phyloP scores from a whole-genome alignment of 768 basidiomycete genomes.

The Boletus reticulatus region DNA sequence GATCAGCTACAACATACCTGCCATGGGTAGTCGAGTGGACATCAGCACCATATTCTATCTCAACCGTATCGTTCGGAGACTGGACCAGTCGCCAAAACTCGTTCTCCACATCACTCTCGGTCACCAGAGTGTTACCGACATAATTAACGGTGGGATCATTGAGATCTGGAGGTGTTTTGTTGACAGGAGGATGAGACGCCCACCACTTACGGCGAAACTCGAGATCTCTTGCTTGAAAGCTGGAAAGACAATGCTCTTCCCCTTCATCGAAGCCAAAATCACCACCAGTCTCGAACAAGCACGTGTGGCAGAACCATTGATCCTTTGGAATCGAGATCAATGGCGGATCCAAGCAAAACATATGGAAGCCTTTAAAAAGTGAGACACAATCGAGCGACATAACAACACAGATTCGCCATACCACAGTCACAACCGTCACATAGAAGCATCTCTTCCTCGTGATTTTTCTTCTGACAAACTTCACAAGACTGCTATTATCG shows the following conservation, averaged over 20 bases:
- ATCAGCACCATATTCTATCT: conserved; percentile 99
- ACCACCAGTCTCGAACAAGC: conserved; percentile 86
- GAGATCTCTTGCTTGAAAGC: conserved; percentile 87
- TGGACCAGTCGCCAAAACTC: conserved; percentile 98
- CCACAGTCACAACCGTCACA: conserved; percentile 87
- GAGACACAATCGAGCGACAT: conserved; percentile 13
- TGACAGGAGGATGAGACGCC: conserved; percentile 62
- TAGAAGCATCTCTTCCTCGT: conserved; percentile 88
- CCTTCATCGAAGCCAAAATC: conserved; percentile 99
- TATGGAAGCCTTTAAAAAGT: conserved; percentile 77
- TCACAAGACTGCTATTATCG: conserved; percentile 77
- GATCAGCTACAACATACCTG: conserved; percentile 56
- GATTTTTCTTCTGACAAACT: conserved; percentile 86
- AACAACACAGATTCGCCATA: conserved; percentile 30
- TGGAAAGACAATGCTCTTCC: conserved; percentile 89
- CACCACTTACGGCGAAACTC: conserved; percentile 93
- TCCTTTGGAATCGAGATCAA: conserved; percentile 82
- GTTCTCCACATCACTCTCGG: conserved; percentile 87
- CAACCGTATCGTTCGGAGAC: conserved; percentile 85
- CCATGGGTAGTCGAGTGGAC: conserved; percentile 97
- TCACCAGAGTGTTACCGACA: conserved; percentile 62
- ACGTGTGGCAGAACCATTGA: conserved; percentile 94
- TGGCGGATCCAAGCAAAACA: conserved; percentile 94
- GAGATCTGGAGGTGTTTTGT: conserved; percentile 30
- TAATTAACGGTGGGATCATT: conserved; percentile 53